Conservation (phyloP, 1,284 basidiomycete species). For the Puccinia coronata region DNA sequence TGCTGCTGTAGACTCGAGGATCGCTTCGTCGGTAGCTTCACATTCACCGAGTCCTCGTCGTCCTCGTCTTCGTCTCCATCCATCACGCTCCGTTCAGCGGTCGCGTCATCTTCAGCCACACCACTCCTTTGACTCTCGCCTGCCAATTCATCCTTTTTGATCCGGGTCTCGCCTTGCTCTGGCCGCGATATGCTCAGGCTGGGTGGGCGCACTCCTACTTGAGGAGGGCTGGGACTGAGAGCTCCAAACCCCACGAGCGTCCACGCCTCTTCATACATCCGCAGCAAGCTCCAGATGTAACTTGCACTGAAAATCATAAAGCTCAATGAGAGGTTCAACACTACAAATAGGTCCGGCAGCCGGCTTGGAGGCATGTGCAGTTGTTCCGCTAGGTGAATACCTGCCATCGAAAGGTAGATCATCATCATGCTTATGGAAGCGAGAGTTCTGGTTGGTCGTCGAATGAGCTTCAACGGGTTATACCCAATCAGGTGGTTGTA, state of each 20-base stretch:
- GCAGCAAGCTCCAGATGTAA: slow-evolving; percentile 59
- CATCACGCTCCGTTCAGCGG: neutral
- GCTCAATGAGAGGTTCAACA: slow-evolving; percentile 79
- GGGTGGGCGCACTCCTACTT: no score
- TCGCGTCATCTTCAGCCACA: neutral
- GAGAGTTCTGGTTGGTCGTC: slow-evolving; percentile 64
- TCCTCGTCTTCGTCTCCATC: neutral
- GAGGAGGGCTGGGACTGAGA: no score
- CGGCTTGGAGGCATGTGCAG: slow-evolving; percentile 68
- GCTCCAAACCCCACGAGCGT: slow-evolving; percentile 26
- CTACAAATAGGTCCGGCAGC: slow-evolving; percentile 81
- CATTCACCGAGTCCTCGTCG: neutral
- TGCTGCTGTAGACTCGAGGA: slow-evolving; percentile 32
- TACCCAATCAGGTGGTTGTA: slow-evolving; percentile 85
- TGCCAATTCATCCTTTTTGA: neutral
- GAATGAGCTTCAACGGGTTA: slow-evolving; percentile 58
- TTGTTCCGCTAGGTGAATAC: slow-evolving; percentile 70
- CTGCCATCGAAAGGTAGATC: slow-evolving; percentile 66
- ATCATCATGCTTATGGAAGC: slow-evolving; percentile 63
- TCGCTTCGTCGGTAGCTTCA: slow-evolving; percentile 24
- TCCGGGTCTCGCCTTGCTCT: neutral
- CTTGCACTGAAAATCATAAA: slow-evolving; percentile 73
- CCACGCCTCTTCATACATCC: slow-evolving; percentile 57
- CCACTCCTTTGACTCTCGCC: no score
- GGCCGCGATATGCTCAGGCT: neutral